A percentile compares a stretch with the other conserved stretches of the same genome.
Conservation (phyloP, 345 rosid genomes). For the Rhodamnia argentea region DNA sequence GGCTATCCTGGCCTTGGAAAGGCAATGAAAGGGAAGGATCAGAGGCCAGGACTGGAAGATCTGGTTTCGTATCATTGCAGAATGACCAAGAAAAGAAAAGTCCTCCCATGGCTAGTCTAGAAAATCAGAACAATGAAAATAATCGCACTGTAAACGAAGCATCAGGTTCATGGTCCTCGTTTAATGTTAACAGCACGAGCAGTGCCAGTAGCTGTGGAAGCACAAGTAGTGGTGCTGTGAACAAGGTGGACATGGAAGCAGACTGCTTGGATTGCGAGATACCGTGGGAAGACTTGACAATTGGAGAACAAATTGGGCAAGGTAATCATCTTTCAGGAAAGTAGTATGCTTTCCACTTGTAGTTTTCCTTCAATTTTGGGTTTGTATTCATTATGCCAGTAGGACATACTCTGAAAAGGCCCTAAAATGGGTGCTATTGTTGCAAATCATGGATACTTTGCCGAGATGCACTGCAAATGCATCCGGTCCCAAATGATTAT, state of each 20-base stretch:
- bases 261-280: conserved; percentile 86
- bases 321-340: conserved; percentile 30
- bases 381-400: not conserved
- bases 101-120: conserved; percentile 36
- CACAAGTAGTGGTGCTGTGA: conserved; percentile 61
- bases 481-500: not conserved
- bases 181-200: conserved; percentile 77
- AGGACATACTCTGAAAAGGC: not conserved
- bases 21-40: conserved; percentile 65
- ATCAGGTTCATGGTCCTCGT: conserved; percentile 71
- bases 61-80: conserved; percentile 47
- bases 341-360: not conserved
- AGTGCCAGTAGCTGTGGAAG: conserved; percentile 93
- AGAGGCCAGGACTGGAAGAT: conserved; percentile 38
- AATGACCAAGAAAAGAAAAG: conserved; percentile 46
- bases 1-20: conserved; percentile 95
- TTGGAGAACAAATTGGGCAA: conserved; percentile 91
- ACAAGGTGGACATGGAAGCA: conserved; percentile 63
- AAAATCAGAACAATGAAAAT: conserved; percentile 34
- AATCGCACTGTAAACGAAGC: conserved; percentile 57
- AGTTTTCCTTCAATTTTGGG: not conserved
- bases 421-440: not conserved
- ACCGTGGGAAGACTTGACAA: conserved; percentile 81
- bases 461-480: not conserved
- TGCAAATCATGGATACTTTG: not conserved